Evolutionary conservation across 148 eudicot genomes (phyloP), one percentile per base, ranked within the genome.

Genomic region (Linanthus parryae): DNA sequence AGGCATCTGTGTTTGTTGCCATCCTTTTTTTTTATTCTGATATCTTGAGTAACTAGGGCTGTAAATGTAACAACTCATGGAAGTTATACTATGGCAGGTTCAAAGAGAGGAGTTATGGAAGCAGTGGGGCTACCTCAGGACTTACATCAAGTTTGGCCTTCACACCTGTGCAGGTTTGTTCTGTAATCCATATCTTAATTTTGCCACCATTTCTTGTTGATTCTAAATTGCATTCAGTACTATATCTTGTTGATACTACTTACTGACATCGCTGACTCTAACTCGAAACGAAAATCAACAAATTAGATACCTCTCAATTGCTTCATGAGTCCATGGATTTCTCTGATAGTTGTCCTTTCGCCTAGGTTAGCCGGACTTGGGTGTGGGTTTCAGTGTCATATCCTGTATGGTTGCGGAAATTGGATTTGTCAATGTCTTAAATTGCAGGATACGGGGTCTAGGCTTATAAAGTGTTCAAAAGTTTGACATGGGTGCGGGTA

Each of bases 61-160:
- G 11, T 4, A n/a, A n/a, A 36, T 7, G 2, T 44, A 52, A 7
- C 20, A 33, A 51, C 45, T 50, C 46, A 46, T 31, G 6, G 42
- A 30, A 17, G 24, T 33, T 60, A n/a, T 29, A 46, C 44, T 28
- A 1, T 35, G 40, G 37, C 76, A 92, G 99, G 77, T 87, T 80
- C 45, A 92, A 87, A 83, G 96, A 81, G 10, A 84, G 69, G 70
- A 36, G 40, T 39, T 82, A 73, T 73, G 96, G 94, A 73, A 83
- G 82, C 52, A 69, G 96, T 74, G 96, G 96, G 21, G 77, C 75
- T 62, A 84, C 96, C 57, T 92, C 99, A 14, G 99, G 99, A 35
- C 70, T 92, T 51, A 84, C 99, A 57, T 92, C 99, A 44, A 92
- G 99, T 67, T 76, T 92, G 73, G 99, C 99, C 60, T 92, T 92